Evolutionary conservation across 805 yeast genomes (phyloP).

Genomic region (Kurtzmaniella cleridarum): DNA sequence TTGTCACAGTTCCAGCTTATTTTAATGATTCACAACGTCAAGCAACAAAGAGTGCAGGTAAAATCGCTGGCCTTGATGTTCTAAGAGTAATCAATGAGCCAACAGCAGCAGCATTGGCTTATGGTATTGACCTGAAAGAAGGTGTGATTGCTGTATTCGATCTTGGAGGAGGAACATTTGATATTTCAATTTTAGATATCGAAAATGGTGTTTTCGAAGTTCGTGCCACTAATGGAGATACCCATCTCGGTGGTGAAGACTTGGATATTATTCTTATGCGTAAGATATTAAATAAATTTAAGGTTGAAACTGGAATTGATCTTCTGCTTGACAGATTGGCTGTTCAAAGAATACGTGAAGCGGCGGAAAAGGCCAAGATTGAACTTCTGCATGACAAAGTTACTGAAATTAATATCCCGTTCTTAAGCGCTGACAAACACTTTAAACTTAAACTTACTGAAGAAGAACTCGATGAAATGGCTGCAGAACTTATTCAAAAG

Average conservation of each 20-base stretch:
- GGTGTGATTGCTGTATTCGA: constrained; percentile 61
- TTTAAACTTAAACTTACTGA: constrained; percentile 56
- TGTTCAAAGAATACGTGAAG: constrained; percentile 73
- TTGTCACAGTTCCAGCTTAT: constrained; percentile 81
- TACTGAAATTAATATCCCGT: constrained; percentile 65
- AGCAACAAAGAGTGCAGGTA: constrained; percentile 78
- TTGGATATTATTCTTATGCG: constrained; percentile 62
- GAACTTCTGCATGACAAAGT: constrained; percentile 62
- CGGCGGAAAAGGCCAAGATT: constrained; percentile 73
- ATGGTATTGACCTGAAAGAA: constrained; percentile 58
- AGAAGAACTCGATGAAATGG: constrained; percentile 61
- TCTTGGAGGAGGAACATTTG: constrained; percentile 84
- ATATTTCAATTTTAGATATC: constrained; percentile 70
- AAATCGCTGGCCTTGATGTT: constrained; percentile 69
- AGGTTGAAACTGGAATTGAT: constrained; percentile 46
- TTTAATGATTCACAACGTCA: constrained; percentile 79
- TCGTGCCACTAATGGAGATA: constrained; percentile 77
- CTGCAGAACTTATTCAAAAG: constrained; percentile 58
- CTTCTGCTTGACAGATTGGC: constrained; percentile 48
- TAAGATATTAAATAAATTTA: constrained; percentile 53
- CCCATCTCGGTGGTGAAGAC: constrained; percentile 85
- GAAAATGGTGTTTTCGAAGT: constrained; percentile 82
- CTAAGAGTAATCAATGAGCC: constrained; percentile 78
- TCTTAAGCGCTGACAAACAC: constrained; percentile 58
- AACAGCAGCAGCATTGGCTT: constrained; percentile 81